Base-by-base conservation (phyloP, 305 asterid genomes). In the Solanum chacoense region DNA sequence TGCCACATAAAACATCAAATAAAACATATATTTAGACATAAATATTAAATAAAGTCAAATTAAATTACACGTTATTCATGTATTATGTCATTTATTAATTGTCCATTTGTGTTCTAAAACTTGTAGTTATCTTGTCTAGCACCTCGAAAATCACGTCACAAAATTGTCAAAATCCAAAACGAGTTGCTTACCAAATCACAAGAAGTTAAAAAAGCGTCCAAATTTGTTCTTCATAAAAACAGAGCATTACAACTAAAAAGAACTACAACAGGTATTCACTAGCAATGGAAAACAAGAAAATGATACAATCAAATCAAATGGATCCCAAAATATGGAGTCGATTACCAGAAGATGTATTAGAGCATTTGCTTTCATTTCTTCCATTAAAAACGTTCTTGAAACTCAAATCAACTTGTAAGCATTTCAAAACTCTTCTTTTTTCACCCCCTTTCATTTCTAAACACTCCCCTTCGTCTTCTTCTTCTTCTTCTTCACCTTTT, bases 331-430 rank as follows among this genome's bases (percentile, higher is more conserved):
- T 95, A 88, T 95, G 98, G 97, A 91, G 96, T 80, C 88, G 65
- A 80, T 65, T 95, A 38, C 98, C 98, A 20, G 90, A 92, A 74
- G 94, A 94, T 65, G 92, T 95, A 85, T 93, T 94, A 7, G 96
- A 94, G 28, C 91, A 84, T 14, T 88, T 95, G 7, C 95, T 95
- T 50, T 92, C 96, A 38, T 93, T 95, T 88, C 90, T 95, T 3
- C 98, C 98, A 24, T 87, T 94, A 29, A 93, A 94, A 83, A 85
- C 93, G 5, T 91, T 94, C 90, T 90, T 95, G 89, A 81, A 86
- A 81, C 94, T 95, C 87, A 88, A 93, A 85, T 91, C 97, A 85
- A 95, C 97, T 88, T 94, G 94, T 91, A 95, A 92, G 86, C 95
- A 90, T 90, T 93, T 95, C 94, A 91, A 90, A 45, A 92, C 96